Conservation (phyloP, 345 rosid genomes). For the Firmiana major region DNA sequence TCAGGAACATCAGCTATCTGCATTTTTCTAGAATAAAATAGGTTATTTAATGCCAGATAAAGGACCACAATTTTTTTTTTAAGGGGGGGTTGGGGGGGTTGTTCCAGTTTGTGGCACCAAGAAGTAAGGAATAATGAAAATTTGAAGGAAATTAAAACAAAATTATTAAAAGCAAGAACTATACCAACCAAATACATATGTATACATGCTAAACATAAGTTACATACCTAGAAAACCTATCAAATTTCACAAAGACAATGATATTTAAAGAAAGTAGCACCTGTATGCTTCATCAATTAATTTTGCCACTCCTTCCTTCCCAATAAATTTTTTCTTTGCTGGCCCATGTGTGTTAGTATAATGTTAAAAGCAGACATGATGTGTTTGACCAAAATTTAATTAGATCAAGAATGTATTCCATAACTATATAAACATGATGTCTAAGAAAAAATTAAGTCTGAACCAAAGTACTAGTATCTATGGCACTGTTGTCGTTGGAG, state of each 20-base stretch:
- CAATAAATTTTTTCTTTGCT: slow-evolving; percentile 9
- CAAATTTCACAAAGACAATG: neutral
- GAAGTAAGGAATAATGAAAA: neutral
- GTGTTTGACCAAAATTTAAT: neutral
- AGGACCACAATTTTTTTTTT: too few relatives aligned
- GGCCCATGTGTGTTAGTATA: neutral
- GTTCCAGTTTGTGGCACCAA: neutral
- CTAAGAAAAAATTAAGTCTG: neutral
- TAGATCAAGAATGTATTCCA: neutral
- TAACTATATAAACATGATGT: neutral
- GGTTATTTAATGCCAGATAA: slow-evolving; percentile 5
- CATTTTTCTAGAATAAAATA: slow-evolving; percentile 31
- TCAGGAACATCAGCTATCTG: slow-evolving; percentile 27
- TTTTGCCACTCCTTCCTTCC: slow-evolving; percentile 27
- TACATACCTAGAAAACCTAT: neutral
- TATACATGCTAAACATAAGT: neutral
- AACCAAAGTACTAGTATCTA: neutral
- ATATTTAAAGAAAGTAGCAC: slow-evolving; percentile 13
- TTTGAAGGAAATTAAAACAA: neutral
- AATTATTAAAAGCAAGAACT: neutral
- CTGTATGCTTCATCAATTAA: slow-evolving; percentile 34
- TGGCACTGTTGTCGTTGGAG: too few relatives aligned
- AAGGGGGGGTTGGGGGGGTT: neutral
- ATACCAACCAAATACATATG: neutral
- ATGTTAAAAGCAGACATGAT: neutral